phyloP scores from a whole-genome alignment of 768 basidiomycete genomes.

The Mrakia gelida region DNA sequence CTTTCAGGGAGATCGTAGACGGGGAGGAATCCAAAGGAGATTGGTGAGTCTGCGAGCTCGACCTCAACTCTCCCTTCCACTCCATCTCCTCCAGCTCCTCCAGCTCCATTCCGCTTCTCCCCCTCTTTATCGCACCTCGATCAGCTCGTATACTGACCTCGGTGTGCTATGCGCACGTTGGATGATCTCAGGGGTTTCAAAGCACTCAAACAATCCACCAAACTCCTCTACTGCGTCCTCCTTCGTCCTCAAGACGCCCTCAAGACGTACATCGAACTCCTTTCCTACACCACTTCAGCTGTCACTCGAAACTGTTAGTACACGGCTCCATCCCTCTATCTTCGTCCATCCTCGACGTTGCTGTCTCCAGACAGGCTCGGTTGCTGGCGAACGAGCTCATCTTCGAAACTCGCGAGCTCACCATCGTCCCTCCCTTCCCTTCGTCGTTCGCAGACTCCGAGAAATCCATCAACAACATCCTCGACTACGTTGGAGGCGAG shows the following conservation, averaged over 20 bases:
- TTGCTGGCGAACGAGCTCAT: not conserved
- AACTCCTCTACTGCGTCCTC: conserved; percentile 76
- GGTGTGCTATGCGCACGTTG: too few species aligned
- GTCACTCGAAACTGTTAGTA: conserved; percentile 67
- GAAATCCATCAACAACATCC: conserved; percentile 95
- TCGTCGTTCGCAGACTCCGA: conserved; percentile 59
- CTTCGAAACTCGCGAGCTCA: not conserved
- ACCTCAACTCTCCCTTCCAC: not conserved
- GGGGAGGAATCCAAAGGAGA: conserved; percentile 90
- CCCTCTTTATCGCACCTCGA: not conserved
- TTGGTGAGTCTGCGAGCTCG: conserved; percentile 58
- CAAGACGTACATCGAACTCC: conserved; percentile 73
- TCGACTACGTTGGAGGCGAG: conserved; percentile 91
- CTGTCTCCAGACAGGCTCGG: not conserved
- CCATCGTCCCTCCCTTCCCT: not conserved
- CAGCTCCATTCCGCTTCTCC: too few species aligned
- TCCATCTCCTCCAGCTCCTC: not conserved
- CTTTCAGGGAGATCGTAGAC: conserved; percentile 81
- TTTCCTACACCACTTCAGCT: conserved; percentile 91
- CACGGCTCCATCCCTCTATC: not conserved
- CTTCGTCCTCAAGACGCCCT: conserved; percentile 79
- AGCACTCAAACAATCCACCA: conserved; percentile 94
- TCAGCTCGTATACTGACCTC: not conserved
- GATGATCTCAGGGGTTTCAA: conserved; percentile 81
- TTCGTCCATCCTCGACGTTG: not conserved